A percentile compares a stretch with the other conserved stretches of the same genome.
phyloP scores from a whole-genome alignment of 2,329 filamentous ascomycete species.

The Acrodontium crateriforme region DNA sequence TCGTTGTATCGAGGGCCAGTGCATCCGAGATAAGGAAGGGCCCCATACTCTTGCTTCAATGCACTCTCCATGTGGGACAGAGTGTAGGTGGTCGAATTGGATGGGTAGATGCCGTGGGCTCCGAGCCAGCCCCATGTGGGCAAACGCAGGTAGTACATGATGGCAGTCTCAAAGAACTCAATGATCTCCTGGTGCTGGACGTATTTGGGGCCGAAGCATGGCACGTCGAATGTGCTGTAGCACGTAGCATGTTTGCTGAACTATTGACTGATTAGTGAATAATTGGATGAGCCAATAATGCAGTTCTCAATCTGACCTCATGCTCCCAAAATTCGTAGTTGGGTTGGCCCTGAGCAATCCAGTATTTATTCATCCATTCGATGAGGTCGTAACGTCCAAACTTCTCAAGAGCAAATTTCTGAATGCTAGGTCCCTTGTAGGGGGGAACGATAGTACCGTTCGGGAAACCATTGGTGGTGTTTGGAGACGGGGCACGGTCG shows the following conservation, averaged over 20 bases:
- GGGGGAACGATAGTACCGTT: constrained; percentile 40
- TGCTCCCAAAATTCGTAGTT: constrained; percentile 48
- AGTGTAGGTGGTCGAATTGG: constrained; percentile 44
- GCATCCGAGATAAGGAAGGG: constrained; percentile 48
- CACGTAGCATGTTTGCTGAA: constrained; percentile 54
- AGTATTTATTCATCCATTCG: constrained; percentile 52
- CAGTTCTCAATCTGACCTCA: constrained; percentile 14
- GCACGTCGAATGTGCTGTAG: constrained; percentile 49
- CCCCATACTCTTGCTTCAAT: constrained; percentile 38
- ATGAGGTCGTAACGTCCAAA: constrained; percentile 48
- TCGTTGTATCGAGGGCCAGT: constrained; percentile 46
- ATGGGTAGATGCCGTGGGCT: constrained; percentile 40
- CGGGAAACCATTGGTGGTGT: constrained; percentile 45
- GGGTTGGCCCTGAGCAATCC: constrained; percentile 43
- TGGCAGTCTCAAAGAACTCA: constrained; percentile 48
- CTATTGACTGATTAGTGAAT: too few relatives aligned
- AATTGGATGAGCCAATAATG: too few relatives aligned
- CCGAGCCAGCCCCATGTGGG: constrained; percentile 50
- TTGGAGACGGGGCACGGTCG: constrained; percentile 43
- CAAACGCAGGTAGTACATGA: constrained; percentile 43
- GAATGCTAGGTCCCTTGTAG: constrained; percentile 45
- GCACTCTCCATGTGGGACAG: constrained; percentile 39
- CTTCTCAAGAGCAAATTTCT: constrained; percentile 43
- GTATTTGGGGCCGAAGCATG: constrained; percentile 50
- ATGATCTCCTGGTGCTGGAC: constrained; percentile 44